phyloP scores from a whole-genome alignment of 257 asterid genomes.

The Scutellaria baicalensis region DNA sequence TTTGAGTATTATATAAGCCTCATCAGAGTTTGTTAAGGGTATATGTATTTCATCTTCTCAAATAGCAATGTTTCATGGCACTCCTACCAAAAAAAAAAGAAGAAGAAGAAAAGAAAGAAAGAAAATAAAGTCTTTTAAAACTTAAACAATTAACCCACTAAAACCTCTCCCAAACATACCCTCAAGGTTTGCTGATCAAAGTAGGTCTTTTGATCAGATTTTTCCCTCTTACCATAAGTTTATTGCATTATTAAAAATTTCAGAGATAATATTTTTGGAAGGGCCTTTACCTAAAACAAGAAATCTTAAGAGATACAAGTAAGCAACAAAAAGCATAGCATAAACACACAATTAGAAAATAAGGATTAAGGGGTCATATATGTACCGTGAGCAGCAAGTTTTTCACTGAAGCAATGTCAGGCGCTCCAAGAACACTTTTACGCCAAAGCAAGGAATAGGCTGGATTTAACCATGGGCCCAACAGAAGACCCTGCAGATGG shows the following conservation, averaged over 20 bases:
- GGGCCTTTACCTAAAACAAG: background rate
- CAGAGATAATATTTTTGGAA: background rate
- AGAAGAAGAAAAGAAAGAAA: background rate
- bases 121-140: background rate
- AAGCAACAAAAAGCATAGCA: background rate
- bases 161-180: too few species aligned
- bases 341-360: background rate
- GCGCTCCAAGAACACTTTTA: conserved; percentile 38
- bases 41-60: background rate
- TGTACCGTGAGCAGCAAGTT: conserved; percentile 57
- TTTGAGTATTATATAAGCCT: background rate
- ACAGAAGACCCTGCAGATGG: conserved; percentile 79
- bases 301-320: background rate
- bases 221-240: background rate
- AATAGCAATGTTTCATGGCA: background rate
- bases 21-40: background rate
- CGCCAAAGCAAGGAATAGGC: conserved; percentile 68
- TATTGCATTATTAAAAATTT: background rate
- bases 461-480: conserved; percentile 91
- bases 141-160: background rate
- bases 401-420: conserved; percentile 43
- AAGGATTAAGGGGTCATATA: background rate
- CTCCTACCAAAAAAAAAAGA: background rate
- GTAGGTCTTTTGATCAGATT: background rate
- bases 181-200: too few species aligned